Base-by-base conservation (phyloP, 768 basidiomycete genomes). In the Mycena alexandri region DNA sequence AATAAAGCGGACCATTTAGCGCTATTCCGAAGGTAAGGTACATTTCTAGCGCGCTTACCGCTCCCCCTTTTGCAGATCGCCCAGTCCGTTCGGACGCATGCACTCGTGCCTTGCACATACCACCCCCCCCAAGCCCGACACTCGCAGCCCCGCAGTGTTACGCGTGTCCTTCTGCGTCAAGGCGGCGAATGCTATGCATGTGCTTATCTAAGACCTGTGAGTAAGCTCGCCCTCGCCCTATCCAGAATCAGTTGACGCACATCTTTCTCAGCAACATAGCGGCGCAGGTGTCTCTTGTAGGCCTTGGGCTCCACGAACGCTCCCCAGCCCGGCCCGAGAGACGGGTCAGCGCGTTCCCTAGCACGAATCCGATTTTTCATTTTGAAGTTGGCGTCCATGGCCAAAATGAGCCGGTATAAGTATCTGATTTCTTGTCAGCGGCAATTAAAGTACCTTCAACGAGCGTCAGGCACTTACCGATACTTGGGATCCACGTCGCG, bases 321-420 rank as follows among this genome's bases (percentile, higher is more conserved):
- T n/a, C n/a, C 56, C 64, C 64, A 61, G 21, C 61, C 65, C 5
- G 59, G 44, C 8, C 69, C 64, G 19, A 70, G 48, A 19, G 58
- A 22, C 2, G 65, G 65, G 29, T 71, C 69, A 17, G 62, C 43
- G 10, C 42, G 33, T 7, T 58, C 59, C 41, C 59, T 68, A 4
- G 57, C 42, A 7, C 53, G 48, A 11, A 65, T 19, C 11, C 64
- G 62, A 16, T 70, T 68, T 25, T 74, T 77, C 17, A 77, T 62
- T 5, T 60, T 54, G 59, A 77, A 77, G 50, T 75, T 75, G n/a
- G 74, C 76, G 67, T 77, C 75, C 17, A 75, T 41, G 5, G 75
- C 65, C 21, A 77, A 29, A 34, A 73, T 53, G 0, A 74, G 52
- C 36, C 59, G 67, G 59, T 74, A 75, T 1, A 76, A 46, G 44